Evolutionary conservation across 371 early-diverging fungal species (phyloP), one percentile per base, ranked within the genome.

Genomic region (Mucor circinelloides): DNA sequence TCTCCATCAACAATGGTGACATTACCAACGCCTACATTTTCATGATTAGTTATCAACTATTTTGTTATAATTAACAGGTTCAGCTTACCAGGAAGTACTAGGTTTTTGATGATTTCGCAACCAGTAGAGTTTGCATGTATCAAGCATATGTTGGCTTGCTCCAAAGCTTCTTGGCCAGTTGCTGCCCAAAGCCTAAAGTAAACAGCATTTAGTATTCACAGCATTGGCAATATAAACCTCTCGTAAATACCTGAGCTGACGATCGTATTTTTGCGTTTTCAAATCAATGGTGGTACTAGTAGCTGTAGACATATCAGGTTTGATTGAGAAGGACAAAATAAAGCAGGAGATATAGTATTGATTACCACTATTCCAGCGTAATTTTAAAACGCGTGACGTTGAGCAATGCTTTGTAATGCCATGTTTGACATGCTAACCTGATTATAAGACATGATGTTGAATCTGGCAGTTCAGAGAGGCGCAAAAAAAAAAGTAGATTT

Each of bases 31-130:
- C 95, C 98, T 97, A 28, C 32, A 50, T 15, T 40, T 23, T 17
- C 4, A 40, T 15, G 30, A 44, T 48, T 15, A 25, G 15, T 30
- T 9, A 27, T 30, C 34, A 28, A 38, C 27, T 63, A 2, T n/a
- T n/a, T n/a, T n/a, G n/a, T n/a, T 34, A 19, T 3, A 3, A 30
- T n/a, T 12, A 6, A 2, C 19, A 61, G 21, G 7, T 30, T 36
- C 27, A 0, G 2, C 57, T 66, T 88, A 93, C 98, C 97, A 73
- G 99, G 96, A 57, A 98, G 85, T 27, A 97, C 89, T 23, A 98
- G 84, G 72, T 98, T 97, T 78, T 98, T 98, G 36, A 98, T 81
- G 23, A 90, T 85, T 71, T 98, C 99, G 34, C 95, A 90, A 3
- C 95, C 97, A 13, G 91, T 89, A 3, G 94, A 89, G 4, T 90